Evolutionary conservation across 352 stramenopile genomes (phyloP), one percentile per base, ranked within the genome.

Genomic region (Phytophthora colocasiae): DNA sequence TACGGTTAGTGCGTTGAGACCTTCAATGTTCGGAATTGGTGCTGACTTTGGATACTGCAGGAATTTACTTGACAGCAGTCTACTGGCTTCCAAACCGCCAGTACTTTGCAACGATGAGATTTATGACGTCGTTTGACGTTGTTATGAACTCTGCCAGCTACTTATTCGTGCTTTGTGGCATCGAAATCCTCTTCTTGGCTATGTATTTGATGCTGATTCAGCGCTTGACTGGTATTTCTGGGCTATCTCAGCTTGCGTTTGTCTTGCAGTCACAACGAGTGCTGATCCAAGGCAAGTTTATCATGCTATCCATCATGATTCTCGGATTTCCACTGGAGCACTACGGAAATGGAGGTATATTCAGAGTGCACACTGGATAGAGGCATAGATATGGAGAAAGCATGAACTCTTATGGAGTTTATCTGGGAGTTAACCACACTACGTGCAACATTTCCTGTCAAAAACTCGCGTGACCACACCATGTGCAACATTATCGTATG

Each of bases 261-360:
- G 65, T 68, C 36, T 49, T 78, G 3, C 63, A 47, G 39, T 62
- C 70, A 1, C 70, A 78, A 48, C 43, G 48, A 19, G 44, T 62
- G n/a, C 57, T 66, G 11, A 43, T 78, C 32, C 62, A 75, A 17
- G 53, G 39, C 14, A 78, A 75, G 14, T 69, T 63, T 11, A 15
- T 78, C 0, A 51, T 50, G 44, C 12, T 50, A 3, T 50, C 44
- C 7, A 29, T 50, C 17, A 56, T 69, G 27, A 75, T 78, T 36
- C 44, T 75, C 6, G 67, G 54, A 0, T 72, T 78, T 26, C 65
- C 70, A 14, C 65, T 78, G 0, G n/a, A 29, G 7, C 65, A 75
- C 31, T 66, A 31, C 24, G 64, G 69, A 29, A 73, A 77, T 24
- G 45, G 54, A 9, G 39, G 52, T 27, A 73, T 73, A 17, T 66